Evolutionary conservation across 2,329 filamentous ascomycete genomes (phyloP), one percentile per base, ranked within the genome.

Genomic region (Alternaria panax): DNA sequence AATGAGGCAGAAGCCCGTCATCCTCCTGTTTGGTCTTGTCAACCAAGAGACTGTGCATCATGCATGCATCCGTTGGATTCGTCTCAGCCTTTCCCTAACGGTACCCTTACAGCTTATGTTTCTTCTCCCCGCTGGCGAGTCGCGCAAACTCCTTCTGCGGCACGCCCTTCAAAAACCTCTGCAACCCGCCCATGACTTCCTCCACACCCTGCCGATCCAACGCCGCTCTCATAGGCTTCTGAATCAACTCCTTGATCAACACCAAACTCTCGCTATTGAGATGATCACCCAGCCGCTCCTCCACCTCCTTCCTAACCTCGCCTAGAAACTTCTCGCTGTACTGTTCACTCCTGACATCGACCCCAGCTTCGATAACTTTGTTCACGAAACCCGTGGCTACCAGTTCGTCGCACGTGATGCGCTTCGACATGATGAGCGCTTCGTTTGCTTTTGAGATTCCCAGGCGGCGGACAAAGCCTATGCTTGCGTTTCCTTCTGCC

Each of bases 61-160:
- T n/a, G n/a, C n/a, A n/a, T n/a, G n/a, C n/a, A n/a, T n/a, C n/a
- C n/a, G n/a, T n/a, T n/a, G n/a, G n/a, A n/a, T n/a, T n/a, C n/a
- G n/a, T n/a, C n/a, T n/a, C n/a, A n/a, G n/a, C n/a, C n/a, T n/a
- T 11, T 5, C 7, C n/a, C 7, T 9, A 7, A 38, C 9, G 7
- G 20, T 9, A 34, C 24, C 63, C 14, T 64, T 83, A 97, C 77
- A 98, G 81, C 83, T 98, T 98, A 81, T 99, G 95, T 76, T 89
- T 92, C 87, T 97, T 98, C 84, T 95, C 87, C 12, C 94, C 93
- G 63, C 84, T 88, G 1, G 92, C 92, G 75, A 98, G 82, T 84
- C 91, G 93, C 72, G 85, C 81, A 75, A 98, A 98, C 83, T 98
- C 92, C 77, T 90, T 86, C 83, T 97, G 93, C 20, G 95, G 95